Conservation (phyloP, 345 rosid species). For the Ceriops decandra region DNA sequence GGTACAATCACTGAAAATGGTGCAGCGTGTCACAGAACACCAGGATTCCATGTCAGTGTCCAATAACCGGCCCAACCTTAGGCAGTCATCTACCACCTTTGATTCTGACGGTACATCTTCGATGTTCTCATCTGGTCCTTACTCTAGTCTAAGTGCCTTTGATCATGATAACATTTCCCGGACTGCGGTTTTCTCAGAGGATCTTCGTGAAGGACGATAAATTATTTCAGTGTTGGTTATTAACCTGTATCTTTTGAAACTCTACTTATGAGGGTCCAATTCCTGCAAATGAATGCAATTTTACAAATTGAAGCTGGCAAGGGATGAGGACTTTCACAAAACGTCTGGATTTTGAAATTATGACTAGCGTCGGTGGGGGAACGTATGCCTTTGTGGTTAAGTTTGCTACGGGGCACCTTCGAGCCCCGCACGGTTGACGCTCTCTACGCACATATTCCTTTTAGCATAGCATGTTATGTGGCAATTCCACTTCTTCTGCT, state of each 20-base stretch:
- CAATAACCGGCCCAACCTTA: slow-evolving; percentile 58
- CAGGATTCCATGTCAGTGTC: slow-evolving; percentile 52
- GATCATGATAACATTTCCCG: slow-evolving; percentile 76
- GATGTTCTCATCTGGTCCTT: slow-evolving; percentile 94
- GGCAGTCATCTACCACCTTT: slow-evolving; percentile 80
- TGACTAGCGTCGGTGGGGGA: slow-evolving; percentile 21
- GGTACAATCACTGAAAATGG: slow-evolving; percentile 99
- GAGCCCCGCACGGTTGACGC: slow-evolving; percentile 16
- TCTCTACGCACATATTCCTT: slow-evolving; percentile 39
- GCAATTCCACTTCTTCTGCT: too few relatives aligned
- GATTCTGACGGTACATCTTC: slow-evolving; percentile 97
- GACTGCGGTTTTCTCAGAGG: slow-evolving; percentile 83
- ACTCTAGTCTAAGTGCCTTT: slow-evolving; percentile 74
- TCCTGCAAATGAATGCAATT: slow-evolving; percentile 6
- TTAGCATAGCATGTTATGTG: slow-evolving; percentile 17
- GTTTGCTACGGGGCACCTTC: slow-evolving; percentile 25
- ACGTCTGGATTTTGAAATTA: slow-evolving; percentile 20
- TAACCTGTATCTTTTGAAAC: slow-evolving; percentile 10
- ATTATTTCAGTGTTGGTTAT: slow-evolving; percentile 6
- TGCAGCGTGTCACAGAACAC: slow-evolving; percentile 73
- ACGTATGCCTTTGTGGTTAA: slow-evolving; percentile 16
- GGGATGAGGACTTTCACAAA: slow-evolving; percentile 18
- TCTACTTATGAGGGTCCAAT: slow-evolving; percentile 13
- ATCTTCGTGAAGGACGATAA: slow-evolving; percentile 96
- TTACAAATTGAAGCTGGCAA: slow-evolving; percentile 3